phyloP scores from a whole-genome alignment of 2,329 filamentous ascomycete genomes.

The Phaeosphaeria sp. region DNA sequence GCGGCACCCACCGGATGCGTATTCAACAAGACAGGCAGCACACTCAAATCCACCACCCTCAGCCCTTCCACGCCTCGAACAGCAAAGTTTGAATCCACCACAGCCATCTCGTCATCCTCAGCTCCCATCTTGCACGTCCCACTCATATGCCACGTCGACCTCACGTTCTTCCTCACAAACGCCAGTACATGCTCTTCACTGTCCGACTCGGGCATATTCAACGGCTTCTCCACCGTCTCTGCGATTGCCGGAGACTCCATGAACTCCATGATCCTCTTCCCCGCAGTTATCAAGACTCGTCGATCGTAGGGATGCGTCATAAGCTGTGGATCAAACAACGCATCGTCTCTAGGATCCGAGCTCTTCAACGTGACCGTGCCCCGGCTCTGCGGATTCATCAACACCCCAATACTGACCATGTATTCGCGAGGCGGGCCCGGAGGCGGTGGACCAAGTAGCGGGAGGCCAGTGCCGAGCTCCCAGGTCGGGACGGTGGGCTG shows the following conservation, averaged over 20 bases:
- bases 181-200: constrained; percentile 2
- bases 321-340: constrained; percentile 3
- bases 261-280: neutral
- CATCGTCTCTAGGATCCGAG: neutral
- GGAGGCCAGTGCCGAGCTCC: constrained; percentile 3
- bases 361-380: constrained; percentile 2
- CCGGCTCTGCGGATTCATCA: constrained; percentile 7
- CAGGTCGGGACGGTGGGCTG: constrained; percentile 2
- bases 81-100: neutral
- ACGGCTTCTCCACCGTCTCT: neutral
- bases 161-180: constrained; percentile 1
- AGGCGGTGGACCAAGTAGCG: constrained; percentile 1
- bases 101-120: constrained; percentile 1
- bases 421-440: constrained; percentile 4
- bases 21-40: constrained; percentile 6
- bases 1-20: constrained; percentile 4
- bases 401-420: constrained; percentile 2
- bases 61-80: neutral
- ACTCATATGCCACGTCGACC: constrained; percentile 2
- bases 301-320: constrained; percentile 5
- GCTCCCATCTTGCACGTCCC: constrained; percentile 6
- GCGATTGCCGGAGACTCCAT: neutral
- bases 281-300: neutral
- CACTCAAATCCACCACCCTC: constrained; percentile 4
- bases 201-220: neutral